Percentiles rank a stretch among this genome's conserved stretches.
These are phyloP conservation scores for Rhizoctonia solani DNA, from an alignment of 1,284 basidiomycete genomes.

Conservation along the genomic window DNA sequence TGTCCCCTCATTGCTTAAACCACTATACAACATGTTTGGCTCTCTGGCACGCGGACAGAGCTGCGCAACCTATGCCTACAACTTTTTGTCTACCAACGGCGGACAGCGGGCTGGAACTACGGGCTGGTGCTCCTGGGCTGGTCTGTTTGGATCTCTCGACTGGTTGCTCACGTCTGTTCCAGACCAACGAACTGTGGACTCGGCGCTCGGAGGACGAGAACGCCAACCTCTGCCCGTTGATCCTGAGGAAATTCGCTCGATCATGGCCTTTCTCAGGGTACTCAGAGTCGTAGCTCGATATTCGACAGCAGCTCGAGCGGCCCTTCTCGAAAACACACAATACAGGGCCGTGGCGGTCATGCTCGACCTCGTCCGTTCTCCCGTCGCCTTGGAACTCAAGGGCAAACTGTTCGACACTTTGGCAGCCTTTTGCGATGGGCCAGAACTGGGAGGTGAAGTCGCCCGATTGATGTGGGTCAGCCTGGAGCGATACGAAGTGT, in stretches of 20 bases:
- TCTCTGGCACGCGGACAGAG: conserved; percentile 84
- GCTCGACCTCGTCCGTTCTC: conserved; percentile 76
- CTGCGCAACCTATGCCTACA: conserved; percentile 83
- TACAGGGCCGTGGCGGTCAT: conserved; percentile 80
- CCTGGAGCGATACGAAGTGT: conserved; percentile 84
- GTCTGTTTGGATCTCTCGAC: conserved; percentile 58
- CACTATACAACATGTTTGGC: conserved; percentile 85
- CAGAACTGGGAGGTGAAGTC: conserved; percentile 63
- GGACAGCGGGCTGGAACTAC: conserved; percentile 51
- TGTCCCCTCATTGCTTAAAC: conserved; percentile 71
- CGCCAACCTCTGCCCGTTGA: conserved; percentile 57
- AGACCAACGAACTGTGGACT: conserved; percentile 15
- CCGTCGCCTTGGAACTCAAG: conserved; percentile 89
- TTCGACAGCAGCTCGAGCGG: conserved; percentile 78
- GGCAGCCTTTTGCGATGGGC: conserved; percentile 80
- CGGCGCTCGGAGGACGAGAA: conserved; percentile 38
- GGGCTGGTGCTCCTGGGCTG: conserved; percentile 49
- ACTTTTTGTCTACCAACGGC: conserved; percentile 60
- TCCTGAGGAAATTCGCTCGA: conserved; percentile 76
- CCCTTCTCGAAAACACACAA: conserved; percentile 76
- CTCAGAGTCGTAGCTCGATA: conserved; percentile 78
- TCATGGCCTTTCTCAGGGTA: conserved; percentile 80
- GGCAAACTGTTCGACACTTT: conserved; percentile 82
- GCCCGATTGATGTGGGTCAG: conserved; percentile 80
- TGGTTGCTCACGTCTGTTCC: conserved; percentile 41